Evolutionary conservation across 2,329 filamentous ascomycete species (phyloP).

Genomic region (Colletotrichum phormii): DNA sequence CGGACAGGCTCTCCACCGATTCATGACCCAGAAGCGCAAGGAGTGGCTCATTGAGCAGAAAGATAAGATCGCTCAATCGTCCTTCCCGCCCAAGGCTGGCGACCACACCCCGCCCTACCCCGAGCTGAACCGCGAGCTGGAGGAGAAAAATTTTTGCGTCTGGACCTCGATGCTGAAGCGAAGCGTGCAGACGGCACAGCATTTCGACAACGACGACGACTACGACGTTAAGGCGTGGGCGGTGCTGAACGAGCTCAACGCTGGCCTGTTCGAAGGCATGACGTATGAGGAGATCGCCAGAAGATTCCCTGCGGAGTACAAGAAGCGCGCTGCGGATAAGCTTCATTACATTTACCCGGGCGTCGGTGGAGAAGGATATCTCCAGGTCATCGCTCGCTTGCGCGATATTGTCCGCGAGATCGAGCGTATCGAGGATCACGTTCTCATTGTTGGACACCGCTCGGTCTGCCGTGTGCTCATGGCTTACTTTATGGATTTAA

Average conservation of each 20-base stretch:
- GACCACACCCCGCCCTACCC: slow-evolving; percentile 96
- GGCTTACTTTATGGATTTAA: slow-evolving; percentile 95
- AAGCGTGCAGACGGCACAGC: slow-evolving; percentile 86
- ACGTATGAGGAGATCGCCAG: slow-evolving; percentile 91
- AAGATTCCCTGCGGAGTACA: slow-evolving; percentile 85
- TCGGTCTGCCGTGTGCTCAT: slow-evolving; percentile 92
- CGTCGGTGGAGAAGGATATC: slow-evolving; percentile 93
- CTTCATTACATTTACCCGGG: slow-evolving; percentile 97
- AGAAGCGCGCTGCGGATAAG: slow-evolving; percentile 84
- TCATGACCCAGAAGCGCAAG: slow-evolving; percentile 83
- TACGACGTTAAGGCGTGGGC: slow-evolving; percentile 98
- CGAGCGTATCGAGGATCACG: slow-evolving; percentile 96
- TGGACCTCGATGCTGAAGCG: slow-evolving; percentile 98
- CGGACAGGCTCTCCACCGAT: slow-evolving; percentile 81
- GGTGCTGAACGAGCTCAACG: slow-evolving; percentile 96
- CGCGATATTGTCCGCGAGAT: slow-evolving; percentile 96
- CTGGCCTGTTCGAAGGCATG: slow-evolving; percentile 92
- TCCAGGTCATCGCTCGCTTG: slow-evolving; percentile 95
- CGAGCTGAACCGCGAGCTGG: slow-evolving; percentile 76
- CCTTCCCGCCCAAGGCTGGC: slow-evolving; percentile 90
- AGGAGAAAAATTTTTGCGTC: slow-evolving; percentile 93
- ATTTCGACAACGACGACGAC: slow-evolving; percentile 92
- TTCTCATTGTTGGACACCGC: slow-evolving; percentile 91
- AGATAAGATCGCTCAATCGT: slow-evolving; percentile 78
- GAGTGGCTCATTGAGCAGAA: slow-evolving; percentile 88